phyloP scores from a whole-genome alignment of 257 asterid genomes.

The Solanum paucissectum region DNA sequence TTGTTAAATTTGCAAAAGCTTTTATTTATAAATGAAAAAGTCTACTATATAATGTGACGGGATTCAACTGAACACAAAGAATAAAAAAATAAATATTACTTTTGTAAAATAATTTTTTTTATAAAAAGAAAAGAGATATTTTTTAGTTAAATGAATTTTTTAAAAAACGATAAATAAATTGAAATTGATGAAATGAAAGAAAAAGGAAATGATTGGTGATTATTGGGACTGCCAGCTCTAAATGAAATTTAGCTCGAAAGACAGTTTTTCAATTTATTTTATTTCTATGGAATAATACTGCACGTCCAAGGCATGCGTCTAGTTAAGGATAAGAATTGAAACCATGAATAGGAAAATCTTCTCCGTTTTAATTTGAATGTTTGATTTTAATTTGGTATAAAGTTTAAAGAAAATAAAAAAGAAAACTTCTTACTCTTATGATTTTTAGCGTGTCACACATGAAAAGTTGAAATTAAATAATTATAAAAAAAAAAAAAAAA shows the following conservation, averaged over 20 bases:
- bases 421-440: no score
- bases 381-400: no score
- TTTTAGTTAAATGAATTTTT: no score
- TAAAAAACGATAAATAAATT: no score
- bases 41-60: neutral
- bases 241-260: neutral
- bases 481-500: no score
- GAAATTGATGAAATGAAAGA: neutral
- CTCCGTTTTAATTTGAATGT: no score
- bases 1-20: neutral
- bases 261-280: neutral
- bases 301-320: neutral
- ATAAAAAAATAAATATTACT: neutral
- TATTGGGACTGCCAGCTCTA: neutral
- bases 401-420: no score
- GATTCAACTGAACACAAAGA: neutral
- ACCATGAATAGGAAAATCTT: neutral
- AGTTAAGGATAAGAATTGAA: no score
- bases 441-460: fast-evolving
- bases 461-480: neutral
- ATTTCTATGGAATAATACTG: neutral
- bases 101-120: no score
- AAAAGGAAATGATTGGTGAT: neutral
- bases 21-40: neutral
- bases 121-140: neutral